Conservation (phyloP, 768 basidiomycete species). For the Glaciozyma antarctica region DNA sequence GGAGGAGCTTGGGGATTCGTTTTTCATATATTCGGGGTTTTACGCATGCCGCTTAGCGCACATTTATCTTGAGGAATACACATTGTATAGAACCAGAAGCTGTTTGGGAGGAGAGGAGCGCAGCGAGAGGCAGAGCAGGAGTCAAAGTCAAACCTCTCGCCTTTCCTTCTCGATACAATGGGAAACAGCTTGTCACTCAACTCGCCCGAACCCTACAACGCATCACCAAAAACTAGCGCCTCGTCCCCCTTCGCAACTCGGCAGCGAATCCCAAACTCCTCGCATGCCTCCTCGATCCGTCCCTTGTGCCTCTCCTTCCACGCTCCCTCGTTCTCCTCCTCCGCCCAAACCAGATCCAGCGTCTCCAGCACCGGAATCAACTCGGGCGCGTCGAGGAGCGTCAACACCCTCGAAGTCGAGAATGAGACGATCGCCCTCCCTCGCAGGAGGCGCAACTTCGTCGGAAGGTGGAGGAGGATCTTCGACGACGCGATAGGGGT, state of each 20-base stretch:
- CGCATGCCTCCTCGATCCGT: background rate
- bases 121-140: too few species aligned
- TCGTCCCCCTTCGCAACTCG: background rate
- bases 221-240: background rate
- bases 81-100: too few species aligned
- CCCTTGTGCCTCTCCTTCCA: conserved; percentile 13
- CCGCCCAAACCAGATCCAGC: conserved; percentile 11
- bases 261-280: conserved; percentile 16
- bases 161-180: too few species aligned
- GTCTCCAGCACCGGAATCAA: background rate
- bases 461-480: background rate
- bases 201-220: too few species aligned
- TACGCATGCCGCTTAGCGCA: too few species aligned
- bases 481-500: background rate
- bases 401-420: conserved; percentile 10
- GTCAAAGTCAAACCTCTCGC: too few species aligned
- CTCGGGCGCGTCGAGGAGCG: conserved; percentile 4
- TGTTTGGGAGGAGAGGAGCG: too few species aligned
- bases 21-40: too few species aligned
- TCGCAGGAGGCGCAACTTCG: background rate
- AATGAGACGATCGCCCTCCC: conserved; percentile 9
- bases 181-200: too few species aligned
- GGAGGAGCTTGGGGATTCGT: too few species aligned
- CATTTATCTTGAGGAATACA: too few species aligned
- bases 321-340: background rate